These are phyloP conservation scores for Paraglomus brasilianum DNA, from an alignment of 192 early-diverging fungal genomes.

Conservation along the genomic window DNA sequence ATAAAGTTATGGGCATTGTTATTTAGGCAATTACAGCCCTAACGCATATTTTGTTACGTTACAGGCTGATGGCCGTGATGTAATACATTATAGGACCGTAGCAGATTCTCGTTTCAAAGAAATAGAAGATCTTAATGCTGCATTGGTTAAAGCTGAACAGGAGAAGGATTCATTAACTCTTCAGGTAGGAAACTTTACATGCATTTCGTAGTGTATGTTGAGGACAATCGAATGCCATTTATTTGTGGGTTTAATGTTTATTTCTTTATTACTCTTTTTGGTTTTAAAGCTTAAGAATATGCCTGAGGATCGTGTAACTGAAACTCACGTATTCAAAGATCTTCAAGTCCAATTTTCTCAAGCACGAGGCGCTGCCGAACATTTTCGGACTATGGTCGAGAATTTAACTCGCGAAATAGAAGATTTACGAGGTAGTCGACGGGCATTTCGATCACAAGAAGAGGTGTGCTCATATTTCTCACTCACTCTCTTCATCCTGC, in stretches of 20 bases:
- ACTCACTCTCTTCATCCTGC: neutral
- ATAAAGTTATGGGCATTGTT: too few relatives aligned
- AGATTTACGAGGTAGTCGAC: conserved; percentile 1
- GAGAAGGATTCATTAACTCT: neutral
- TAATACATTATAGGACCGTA: neutral
- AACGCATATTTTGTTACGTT: too few relatives aligned
- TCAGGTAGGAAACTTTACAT: neutral
- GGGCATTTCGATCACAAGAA: conserved; percentile 6
- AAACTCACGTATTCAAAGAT: conserved; percentile 8
- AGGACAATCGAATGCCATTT: too few relatives aligned
- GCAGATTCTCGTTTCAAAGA: neutral
- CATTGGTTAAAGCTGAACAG: neutral
- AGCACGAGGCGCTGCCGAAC: neutral
- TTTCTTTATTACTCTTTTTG: neutral
- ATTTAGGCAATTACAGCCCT: too few relatives aligned
- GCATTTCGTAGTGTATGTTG: too few relatives aligned
- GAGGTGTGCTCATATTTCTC: neutral
- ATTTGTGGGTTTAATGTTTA: neutral
- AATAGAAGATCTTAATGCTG: neutral
- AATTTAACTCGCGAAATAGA: conserved; percentile 19
- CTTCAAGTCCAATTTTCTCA: conserved; percentile 3
- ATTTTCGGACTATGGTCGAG: neutral
- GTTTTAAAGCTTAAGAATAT: neutral
- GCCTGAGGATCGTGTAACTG: conserved; percentile 22
- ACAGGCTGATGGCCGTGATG: neutral